Conservation (phyloP, 345 rosid genomes). For the Toxicodendron radicans region DNA sequence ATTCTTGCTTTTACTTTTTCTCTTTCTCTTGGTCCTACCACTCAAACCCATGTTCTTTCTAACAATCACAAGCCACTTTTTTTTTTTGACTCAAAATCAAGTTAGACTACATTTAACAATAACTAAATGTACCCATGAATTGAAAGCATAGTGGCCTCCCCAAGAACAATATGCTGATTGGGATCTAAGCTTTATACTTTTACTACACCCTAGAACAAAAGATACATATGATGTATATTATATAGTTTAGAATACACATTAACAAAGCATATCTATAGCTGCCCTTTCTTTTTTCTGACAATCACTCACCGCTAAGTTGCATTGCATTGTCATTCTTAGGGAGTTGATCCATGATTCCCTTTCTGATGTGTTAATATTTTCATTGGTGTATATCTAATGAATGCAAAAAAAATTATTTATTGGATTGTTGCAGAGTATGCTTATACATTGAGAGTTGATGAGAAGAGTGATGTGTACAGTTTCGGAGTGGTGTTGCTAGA, state of each 20-base stretch:
- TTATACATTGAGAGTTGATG: slow-evolving; percentile 77
- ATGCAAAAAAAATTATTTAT: too few species aligned
- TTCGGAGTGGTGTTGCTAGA: slow-evolving; percentile 84
- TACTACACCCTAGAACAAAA: slow-evolving; percentile 26
- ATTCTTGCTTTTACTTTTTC: slow-evolving; percentile 18
- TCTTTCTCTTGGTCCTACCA: slow-evolving; percentile 14
- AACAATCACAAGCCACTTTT: slow-evolving; percentile 7
- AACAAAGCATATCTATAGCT: not conserved
- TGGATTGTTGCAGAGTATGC: slow-evolving; percentile 60
- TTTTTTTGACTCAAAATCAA: slow-evolving; percentile 28
- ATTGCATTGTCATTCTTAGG: not conserved
- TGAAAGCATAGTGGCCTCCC: not conserved
- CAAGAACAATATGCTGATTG: slow-evolving; percentile 26
- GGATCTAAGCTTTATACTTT: slow-evolving; percentile 35
- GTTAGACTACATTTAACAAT: not conserved
- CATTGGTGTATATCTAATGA: too few species aligned
- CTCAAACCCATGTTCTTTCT: slow-evolving; percentile 17
- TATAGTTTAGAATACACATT: too few species aligned
- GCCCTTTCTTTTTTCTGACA: slow-evolving; percentile 8
- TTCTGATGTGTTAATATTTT: too few species aligned
- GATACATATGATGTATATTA: slow-evolving; percentile 2
- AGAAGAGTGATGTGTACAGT: slow-evolving; percentile 94
- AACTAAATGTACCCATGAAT: slow-evolving; percentile 17
- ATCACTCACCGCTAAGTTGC: too few species aligned
- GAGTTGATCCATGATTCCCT: not conserved